A percentile compares a stretch with the other conserved stretches of the same genome.
These are phyloP conservation scores for Penicillium palitans DNA, from an alignment of 2,329 filamentous ascomycete genomes.

Conservation along the genomic window DNA sequence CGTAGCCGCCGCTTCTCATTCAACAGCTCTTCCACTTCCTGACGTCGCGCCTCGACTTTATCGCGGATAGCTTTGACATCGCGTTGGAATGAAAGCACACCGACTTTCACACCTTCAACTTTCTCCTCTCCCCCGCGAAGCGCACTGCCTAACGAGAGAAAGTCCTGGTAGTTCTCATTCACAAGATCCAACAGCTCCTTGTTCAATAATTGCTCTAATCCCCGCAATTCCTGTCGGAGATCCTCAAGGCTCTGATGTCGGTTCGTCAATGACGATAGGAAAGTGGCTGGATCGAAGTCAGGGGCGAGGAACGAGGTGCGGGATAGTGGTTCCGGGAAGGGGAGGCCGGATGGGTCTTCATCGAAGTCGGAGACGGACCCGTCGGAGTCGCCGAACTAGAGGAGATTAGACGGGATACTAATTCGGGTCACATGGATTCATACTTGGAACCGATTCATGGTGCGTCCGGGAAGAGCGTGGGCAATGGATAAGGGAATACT, in stretches of 20 bases:
- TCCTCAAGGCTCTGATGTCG: slow-evolving; percentile 97
- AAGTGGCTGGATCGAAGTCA: slow-evolving; percentile 75
- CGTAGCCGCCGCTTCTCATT: slow-evolving; percentile 67
- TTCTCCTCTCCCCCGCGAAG: slow-evolving; percentile 86
- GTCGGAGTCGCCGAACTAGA: slow-evolving; percentile 47
- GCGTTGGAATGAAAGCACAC: slow-evolving; percentile 78
- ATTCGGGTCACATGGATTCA: slow-evolving; percentile 5
- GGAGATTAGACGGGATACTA: neutral
- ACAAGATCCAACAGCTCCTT: slow-evolving; percentile 90
- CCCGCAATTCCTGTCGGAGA: slow-evolving; percentile 78
- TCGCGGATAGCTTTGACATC: slow-evolving; percentile 74
- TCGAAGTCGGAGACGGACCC: slow-evolving; percentile 55
- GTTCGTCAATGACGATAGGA: slow-evolving; percentile 78
- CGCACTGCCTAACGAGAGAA: slow-evolving; percentile 77
- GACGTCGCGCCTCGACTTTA: slow-evolving; percentile 63
- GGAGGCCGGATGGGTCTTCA: slow-evolving; percentile 66
- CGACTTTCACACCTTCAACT: slow-evolving; percentile 85
- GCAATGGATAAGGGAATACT: slow-evolving; percentile 9
- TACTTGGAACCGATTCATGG: slow-evolving; percentile 40
- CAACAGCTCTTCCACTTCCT: slow-evolving; percentile 63
- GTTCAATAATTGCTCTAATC: slow-evolving; percentile 75
- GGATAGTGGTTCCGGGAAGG: slow-evolving; percentile 82
- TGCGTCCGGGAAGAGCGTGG: slow-evolving; percentile 10
- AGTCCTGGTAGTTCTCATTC: slow-evolving; percentile 91
- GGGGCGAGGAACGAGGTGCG: slow-evolving; percentile 77